These are phyloP conservation scores for Diplodia mutila DNA, from an alignment of 2,329 filamentous ascomycete species.

Conservation along the genomic window DNA sequence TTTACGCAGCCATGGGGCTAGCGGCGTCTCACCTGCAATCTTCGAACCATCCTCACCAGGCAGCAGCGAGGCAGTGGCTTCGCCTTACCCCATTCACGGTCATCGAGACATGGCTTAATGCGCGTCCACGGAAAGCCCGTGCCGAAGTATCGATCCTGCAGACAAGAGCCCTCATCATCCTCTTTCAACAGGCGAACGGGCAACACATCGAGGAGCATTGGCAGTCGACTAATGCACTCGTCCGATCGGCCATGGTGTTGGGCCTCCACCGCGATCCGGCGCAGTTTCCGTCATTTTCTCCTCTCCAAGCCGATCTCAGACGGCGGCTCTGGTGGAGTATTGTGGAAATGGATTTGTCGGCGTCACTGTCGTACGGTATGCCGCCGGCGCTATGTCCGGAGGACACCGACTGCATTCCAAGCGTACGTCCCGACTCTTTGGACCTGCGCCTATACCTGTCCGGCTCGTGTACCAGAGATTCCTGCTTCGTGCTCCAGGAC, in stretches of 20 bases:
- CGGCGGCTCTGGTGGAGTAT: conserved; percentile 51
- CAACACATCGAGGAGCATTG: not conserved
- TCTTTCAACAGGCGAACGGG: not conserved
- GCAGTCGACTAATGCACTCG: not conserved
- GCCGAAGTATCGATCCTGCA: not conserved
- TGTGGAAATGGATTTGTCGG: conserved; percentile 45
- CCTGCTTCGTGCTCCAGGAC: not conserved
- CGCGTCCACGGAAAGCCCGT: not conserved
- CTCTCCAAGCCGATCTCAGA: conserved; percentile 46
- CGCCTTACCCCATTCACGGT: conserved; percentile 27
- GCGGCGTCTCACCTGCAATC: conserved; percentile 32
- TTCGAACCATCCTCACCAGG: not conserved
- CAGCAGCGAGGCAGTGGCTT: not conserved
- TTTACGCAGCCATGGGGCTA: conserved; percentile 31
- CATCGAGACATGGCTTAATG: not conserved
- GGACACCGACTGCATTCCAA: conserved; percentile 37
- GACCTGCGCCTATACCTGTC: not conserved
- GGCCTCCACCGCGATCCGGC: conserved; percentile 30
- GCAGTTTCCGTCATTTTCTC: conserved; percentile 40
- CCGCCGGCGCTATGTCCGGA: conserved; percentile 33
- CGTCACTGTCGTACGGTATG: conserved; percentile 31
- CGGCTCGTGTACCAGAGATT: not conserved
- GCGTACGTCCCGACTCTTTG: not conserved
- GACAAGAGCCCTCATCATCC: not conserved
- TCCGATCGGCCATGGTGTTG: not conserved